Base-by-base conservation (phyloP, 139 green algal species). In the Astrephomene gubernaculifera region DNA sequence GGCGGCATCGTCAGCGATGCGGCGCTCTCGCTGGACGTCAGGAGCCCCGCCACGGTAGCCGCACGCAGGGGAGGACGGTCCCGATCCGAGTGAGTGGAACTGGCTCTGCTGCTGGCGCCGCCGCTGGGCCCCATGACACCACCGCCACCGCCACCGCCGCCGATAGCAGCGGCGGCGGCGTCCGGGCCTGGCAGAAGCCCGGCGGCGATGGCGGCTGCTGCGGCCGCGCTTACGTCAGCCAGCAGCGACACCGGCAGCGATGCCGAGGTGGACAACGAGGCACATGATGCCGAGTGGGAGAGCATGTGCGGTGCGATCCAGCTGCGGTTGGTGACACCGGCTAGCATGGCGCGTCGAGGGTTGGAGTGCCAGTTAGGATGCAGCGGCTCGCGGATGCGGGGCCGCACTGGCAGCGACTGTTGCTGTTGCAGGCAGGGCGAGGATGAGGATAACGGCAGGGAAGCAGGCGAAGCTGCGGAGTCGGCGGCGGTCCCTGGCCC, bases 21-120 rank as follows among this genome's bases (percentile, higher is more conserved):
- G 33, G 61, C 38, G 43, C 70, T 78, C 27, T 78, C 12, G 49
- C 49, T 57, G 49, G 49, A 17, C 49, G 38, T 57, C 38, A 75
- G 17, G 38, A 75, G 43, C n/a, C n/a, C n/a, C n/a, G n/a, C n/a
- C n/a, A n/a, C n/a, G n/a, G n/a, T n/a, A n/a, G n/a, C n/a, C n/a
- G n/a, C n/a, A n/a, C n/a, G n/a, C n/a, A n/a, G n/a, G n/a, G n/a
- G n/a, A n/a, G n/a, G n/a, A n/a, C n/a, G n/a, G n/a, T 72, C 29
- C 9, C 70, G 70, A 8, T 80, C 71, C n/a, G 71, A 80, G 35
- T 65, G 45, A 31, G 45, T 80, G 3, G 71, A 80, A 45, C 71
- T 80, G 45, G 71, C 71, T 8, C 71, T n/a, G 43, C 71, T 80
- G 49, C 53, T 80, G 45, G 71, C 3, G 3, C 38, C 38, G 38